These are phyloP conservation scores for Suhomyces anneliseae DNA, from an alignment of 1,139 yeast genomes.

Conservation along the genomic window DNA sequence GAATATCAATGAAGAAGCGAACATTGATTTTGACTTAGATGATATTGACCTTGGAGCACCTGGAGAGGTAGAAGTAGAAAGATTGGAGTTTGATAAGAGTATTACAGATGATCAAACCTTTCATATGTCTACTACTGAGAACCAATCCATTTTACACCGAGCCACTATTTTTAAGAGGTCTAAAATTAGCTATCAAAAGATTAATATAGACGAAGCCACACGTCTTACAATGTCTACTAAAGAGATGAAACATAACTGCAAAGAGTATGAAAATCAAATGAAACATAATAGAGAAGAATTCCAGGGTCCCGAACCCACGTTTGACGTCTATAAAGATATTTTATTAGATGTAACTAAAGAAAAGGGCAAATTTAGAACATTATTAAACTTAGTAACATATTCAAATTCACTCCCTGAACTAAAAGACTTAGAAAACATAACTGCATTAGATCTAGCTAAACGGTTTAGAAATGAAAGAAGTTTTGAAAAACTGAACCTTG, in stretches of 20 bases:
- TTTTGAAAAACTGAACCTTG: neutral
- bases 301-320: neutral
- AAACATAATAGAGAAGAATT: neutral
- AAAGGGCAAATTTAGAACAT: neutral
- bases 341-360: no score
- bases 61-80: conserved; percentile 1
- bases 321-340: neutral
- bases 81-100: conserved; percentile 3
- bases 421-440: no score
- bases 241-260: neutral
- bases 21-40: conserved; percentile 11
- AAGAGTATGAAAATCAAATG: neutral
- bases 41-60: conserved; percentile 6
- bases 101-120: conserved; percentile 15
- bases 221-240: neutral
- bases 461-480: neutral
- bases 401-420: neutral
- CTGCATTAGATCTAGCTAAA: neutral
- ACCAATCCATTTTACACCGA: conserved; percentile 1
- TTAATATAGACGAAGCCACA: neutral
- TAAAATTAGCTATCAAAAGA: neutral
- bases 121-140: conserved; percentile 14
- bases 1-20: neutral
- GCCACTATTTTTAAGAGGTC: neutral
- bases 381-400: neutral